A percentile compares a stretch with the other conserved stretches of the same genome.
phyloP scores from a whole-genome alignment of 2,329 filamentous ascomycete species.

The Phyllosticta capitalensis region DNA sequence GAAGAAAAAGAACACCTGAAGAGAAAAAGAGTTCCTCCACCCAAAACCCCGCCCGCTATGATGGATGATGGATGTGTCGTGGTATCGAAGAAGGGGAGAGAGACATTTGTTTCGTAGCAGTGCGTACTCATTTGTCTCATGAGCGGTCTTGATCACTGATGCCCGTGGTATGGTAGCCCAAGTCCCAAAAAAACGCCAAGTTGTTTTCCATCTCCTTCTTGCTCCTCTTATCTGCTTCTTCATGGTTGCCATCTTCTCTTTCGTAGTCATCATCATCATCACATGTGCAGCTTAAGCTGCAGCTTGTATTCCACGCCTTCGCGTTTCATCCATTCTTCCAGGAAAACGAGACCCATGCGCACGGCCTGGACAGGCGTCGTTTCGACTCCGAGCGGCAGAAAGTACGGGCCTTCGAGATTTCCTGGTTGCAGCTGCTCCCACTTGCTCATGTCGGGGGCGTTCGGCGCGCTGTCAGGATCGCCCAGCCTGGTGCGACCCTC shows the following conservation, averaged over 20 bases:
- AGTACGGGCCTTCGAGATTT: slow-evolving; percentile 29
- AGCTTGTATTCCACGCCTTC: slow-evolving; percentile 9
- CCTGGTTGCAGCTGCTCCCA: slow-evolving; percentile 26
- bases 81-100: too few species aligned
- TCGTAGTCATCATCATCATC: background rate
- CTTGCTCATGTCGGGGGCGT: slow-evolving; percentile 13
- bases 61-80: too few species aligned
- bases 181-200: background rate
- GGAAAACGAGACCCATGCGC: slow-evolving; percentile 32
- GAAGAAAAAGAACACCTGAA: too few species aligned
- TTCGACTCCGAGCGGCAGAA: slow-evolving; percentile 30
- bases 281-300: slow-evolving; percentile 4
- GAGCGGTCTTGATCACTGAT: background rate
- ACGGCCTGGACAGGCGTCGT: slow-evolving; percentile 37
- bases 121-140: background rate
- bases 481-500: slow-evolving; percentile 7
- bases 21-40: too few species aligned
- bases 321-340: slow-evolving; percentile 32
- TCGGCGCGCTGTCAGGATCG: background rate
- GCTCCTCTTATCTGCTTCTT: background rate
- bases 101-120: too few species aligned
- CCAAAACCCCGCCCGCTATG: too few species aligned
- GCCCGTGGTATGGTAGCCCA: background rate
- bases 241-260: background rate
- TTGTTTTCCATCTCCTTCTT: background rate